Base-by-base conservation (phyloP, 2,329 filamentous ascomycete species). In the Verticillium alfalfae region DNA sequence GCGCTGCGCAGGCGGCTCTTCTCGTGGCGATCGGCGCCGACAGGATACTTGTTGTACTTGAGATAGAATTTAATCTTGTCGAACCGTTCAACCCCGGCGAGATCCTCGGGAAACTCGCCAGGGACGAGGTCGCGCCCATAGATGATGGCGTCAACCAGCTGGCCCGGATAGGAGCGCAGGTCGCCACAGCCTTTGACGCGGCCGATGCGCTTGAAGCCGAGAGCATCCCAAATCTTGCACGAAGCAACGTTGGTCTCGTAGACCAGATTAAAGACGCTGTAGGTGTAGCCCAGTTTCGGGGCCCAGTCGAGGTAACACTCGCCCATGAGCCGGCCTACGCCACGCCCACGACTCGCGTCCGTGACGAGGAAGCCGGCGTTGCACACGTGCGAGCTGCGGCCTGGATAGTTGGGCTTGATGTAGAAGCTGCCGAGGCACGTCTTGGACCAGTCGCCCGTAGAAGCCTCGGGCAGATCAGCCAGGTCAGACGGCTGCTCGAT, bases 11-110 rank as follows among this genome's bases (percentile, higher is more conserved):
- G 86, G 69, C 94, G 90, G 78, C 90, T 94, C 84, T 98, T 98
- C 77, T 98, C 95, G 62, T 93, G 93, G 63, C 94, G 87, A 80
- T 97, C 93, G 72, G 94, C 93, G 65, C 93, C 94, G 70, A 89
- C 88, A 63, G 95, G 95, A 75, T 99, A 98, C 75, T 93, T 92
- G 71, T 89, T 90, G 75, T 93, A 92, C 78, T 96, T 96, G 72
- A 98, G 87, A 77, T 98, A 98, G 81, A 91, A 98, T 71, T 93
- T 90, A 74, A 98, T 98, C 82, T 97, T 97, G 81, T 97, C 94
- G 81, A 98, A 98, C 68, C 95, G 91, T 79, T 97, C 93, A 81
- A 97, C 93, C 75, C 90, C 93, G 70, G 94, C 89, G 73, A 91
- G 88, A 74, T 95, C 91, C 72, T 95, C 92, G 69, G 84, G 85